phyloP scores from a whole-genome alignment of 1,284 basidiomycete species.

The Ustilago sp. region DNA sequence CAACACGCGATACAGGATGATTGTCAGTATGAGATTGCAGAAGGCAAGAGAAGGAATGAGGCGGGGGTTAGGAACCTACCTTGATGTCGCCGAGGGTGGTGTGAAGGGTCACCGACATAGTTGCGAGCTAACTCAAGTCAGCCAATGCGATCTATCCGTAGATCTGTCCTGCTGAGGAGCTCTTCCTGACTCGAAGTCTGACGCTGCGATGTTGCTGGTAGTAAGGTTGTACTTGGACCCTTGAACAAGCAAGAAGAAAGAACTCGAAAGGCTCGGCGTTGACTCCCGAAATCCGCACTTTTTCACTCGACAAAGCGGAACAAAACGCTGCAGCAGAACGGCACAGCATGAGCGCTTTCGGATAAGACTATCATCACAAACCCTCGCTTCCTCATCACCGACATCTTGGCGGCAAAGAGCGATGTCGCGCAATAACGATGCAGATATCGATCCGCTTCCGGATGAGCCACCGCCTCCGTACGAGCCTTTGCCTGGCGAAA shows the following conservation, averaged over 20 bases:
- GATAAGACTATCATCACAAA: slow-evolving; percentile 6
- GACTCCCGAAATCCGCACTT: slow-evolving; percentile 25
- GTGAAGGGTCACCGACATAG: slow-evolving; percentile 91
- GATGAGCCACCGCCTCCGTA: slow-evolving; percentile 52
- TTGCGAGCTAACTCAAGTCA: not conserved
- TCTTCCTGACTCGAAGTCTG: not conserved
- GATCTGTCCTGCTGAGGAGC: no score
- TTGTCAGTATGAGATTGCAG: not conserved
- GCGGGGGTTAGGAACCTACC: slow-evolving; percentile 72
- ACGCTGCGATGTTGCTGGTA: not conserved
- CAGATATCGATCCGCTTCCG: slow-evolving; percentile 26
- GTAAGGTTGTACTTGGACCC: not conserved
- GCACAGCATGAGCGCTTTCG: not conserved
- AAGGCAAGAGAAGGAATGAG: not conserved
- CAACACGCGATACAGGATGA: not conserved
- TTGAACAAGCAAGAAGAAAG: slow-evolving; percentile 9
- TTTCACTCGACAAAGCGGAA: not conserved
- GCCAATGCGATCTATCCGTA: not conserved
- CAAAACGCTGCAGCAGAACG: slow-evolving; percentile 8
- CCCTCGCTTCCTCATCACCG: not conserved
- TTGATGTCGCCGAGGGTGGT: slow-evolving; percentile 95
- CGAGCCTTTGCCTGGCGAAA: slow-evolving; percentile 21
- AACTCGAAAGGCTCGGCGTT: not conserved
- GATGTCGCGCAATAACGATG: slow-evolving; percentile 33
- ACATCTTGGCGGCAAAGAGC: not conserved